These are phyloP conservation scores for Priceomyces melissophilus DNA, from an alignment of 805 yeast species.

Conservation along the genomic window DNA sequence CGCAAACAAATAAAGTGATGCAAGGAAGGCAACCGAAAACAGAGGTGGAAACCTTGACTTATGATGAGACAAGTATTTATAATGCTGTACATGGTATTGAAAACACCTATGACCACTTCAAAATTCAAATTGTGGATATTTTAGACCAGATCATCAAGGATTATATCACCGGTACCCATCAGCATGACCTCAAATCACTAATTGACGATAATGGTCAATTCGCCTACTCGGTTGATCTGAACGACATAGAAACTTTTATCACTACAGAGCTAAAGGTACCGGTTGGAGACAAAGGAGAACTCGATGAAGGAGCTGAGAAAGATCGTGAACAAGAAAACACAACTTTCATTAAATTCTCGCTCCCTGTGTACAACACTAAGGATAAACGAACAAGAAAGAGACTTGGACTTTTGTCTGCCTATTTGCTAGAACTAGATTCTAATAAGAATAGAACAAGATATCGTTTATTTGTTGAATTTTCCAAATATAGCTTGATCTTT, in stretches of 20 bases:
- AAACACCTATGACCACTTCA: constrained; percentile 34
- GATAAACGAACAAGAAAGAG: constrained; percentile 17
- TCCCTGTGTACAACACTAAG: constrained; percentile 26
- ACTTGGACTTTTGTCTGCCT: constrained; percentile 31
- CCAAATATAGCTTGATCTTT: background rate
- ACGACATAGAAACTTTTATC: constrained; percentile 24
- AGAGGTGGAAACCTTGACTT: constrained; percentile 18
- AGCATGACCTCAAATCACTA: constrained; percentile 10
- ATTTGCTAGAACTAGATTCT: constrained; percentile 18
- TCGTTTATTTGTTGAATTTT: background rate
- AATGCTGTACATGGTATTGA: constrained; percentile 35
- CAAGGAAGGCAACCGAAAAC: background rate
- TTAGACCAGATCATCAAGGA: constrained; percentile 26
- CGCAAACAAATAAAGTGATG: constrained; percentile 14
- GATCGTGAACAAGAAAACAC: constrained; percentile 2
- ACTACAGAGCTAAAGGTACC: constrained; percentile 12
- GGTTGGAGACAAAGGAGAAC: constrained; percentile 7
- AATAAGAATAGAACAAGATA: background rate
- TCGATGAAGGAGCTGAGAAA: constrained; percentile 3
- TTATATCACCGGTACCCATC: constrained; percentile 15
- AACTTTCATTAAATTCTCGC: constrained; percentile 31
- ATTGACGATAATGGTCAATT: constrained; percentile 34
- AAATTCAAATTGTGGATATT: constrained; percentile 22
- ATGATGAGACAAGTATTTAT: constrained; percentile 30
- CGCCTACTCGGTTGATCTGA: constrained; percentile 17